These are phyloP conservation scores for Ehretia macrophylla DNA, from an alignment of 257 asterid genomes.

Conservation along the genomic window DNA sequence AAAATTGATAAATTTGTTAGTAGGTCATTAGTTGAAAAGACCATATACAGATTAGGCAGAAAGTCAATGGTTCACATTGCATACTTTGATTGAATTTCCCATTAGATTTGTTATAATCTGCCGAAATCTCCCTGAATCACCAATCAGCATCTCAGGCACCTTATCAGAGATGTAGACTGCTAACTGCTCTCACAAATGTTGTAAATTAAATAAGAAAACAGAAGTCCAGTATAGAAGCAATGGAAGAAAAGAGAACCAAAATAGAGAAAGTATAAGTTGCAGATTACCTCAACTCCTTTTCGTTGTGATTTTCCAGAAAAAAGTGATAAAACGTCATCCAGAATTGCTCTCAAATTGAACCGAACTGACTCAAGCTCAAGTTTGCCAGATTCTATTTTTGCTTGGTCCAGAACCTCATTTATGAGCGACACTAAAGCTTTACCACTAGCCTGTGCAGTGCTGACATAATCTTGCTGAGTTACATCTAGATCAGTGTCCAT, in stretches of 20 bases:
- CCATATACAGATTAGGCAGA: neutral
- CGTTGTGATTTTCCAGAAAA: constrained; percentile 89
- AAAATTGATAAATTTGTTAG: neutral
- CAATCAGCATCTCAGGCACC: constrained; percentile 70
- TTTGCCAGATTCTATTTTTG: constrained; percentile 97
- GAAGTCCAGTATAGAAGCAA: too few relatives aligned
- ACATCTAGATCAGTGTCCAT: constrained; percentile 91
- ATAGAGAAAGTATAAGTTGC: constrained; percentile 1
- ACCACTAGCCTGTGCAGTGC: constrained; percentile 98
- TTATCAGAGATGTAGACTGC: constrained; percentile 81
- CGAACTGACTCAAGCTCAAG: constrained; percentile 86
- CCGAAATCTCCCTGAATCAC: constrained; percentile 93
- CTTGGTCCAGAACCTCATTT: constrained; percentile 91
- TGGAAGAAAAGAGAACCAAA: constrained; percentile 19
- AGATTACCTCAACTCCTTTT: constrained; percentile 81
- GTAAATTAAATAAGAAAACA: constrained; percentile 16
- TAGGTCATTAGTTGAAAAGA: too few relatives aligned
- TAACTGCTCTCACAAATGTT: constrained; percentile 49
- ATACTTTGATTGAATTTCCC: constrained; percentile 94
- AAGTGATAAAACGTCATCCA: constrained; percentile 52
- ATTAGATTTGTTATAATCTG: constrained; percentile 87
- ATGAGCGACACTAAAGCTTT: constrained; percentile 96
- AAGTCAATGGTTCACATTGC: constrained; percentile 9
- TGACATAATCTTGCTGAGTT: constrained; percentile 90
- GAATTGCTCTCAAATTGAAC: constrained; percentile 37